Conservation (phyloP, 176 grass and related monocot genomes). For the Dendrocalamus sinicus region DNA sequence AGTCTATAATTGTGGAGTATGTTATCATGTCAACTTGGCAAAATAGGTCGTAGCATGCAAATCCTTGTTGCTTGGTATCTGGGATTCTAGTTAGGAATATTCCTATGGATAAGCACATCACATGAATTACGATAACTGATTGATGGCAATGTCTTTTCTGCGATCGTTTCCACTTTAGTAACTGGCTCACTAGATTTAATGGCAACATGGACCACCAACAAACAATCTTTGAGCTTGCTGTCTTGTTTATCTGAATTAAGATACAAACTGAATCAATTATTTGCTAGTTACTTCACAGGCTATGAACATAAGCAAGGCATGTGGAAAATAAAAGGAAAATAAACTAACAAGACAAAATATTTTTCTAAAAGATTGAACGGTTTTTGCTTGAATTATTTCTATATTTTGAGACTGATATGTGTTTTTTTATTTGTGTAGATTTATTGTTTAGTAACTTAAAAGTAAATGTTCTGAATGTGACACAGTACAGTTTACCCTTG, state of each 20-base stretch:
- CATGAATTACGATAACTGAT: conserved; percentile 46
- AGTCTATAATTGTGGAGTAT: conserved; percentile 47
- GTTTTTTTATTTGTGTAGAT: conserved; percentile 16
- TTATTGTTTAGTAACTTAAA: conserved; percentile 16
- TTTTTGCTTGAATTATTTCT: neutral
- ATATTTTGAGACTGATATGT: neutral
- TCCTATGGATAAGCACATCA: conserved; percentile 60
- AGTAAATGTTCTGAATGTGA: neutral
- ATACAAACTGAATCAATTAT: conserved; percentile 2
- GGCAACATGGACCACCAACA: conserved; percentile 42
- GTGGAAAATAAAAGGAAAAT: neutral
- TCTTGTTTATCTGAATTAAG: conserved; percentile 36
- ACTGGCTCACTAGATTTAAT: conserved; percentile 39
- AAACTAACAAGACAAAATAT: neutral
- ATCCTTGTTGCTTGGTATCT: conserved; percentile 53
- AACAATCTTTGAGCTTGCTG: conserved; percentile 20
- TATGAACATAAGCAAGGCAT: conserved; percentile 11
- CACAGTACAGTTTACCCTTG: conserved; percentile 16
- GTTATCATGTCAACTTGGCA: conserved; percentile 45
- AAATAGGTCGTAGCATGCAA: conserved; percentile 46
- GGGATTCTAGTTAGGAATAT: conserved; percentile 69
- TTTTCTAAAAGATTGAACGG: neutral
- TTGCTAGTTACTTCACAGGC: conserved; percentile 23
- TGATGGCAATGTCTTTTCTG: conserved; percentile 41
- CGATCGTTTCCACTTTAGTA: conserved; percentile 22